Base-by-base conservation (phyloP, 2,329 filamentous ascomycete species). In the Aspergillus vadensis region DNA sequence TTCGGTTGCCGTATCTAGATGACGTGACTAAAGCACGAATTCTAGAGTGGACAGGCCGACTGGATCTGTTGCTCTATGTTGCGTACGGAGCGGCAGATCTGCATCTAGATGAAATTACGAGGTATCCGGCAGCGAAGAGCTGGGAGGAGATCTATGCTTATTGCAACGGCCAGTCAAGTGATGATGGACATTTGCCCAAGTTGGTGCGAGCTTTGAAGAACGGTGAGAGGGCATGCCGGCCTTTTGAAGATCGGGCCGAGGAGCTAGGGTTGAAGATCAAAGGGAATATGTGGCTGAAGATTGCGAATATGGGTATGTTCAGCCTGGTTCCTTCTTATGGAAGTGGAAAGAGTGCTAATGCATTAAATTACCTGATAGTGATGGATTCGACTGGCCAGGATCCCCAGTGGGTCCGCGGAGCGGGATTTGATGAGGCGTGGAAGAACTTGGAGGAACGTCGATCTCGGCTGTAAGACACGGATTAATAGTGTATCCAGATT, bases 141-240 rank as follows among this genome's bases (percentile, higher is more conserved):
- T 82, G 80, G 83, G 75, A 75, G 44, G 75, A 69, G 19, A 70
- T 83, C 48, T 79, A 82, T 62, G 70, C 75, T 62, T 79, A 72
- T 55, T 83, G 76, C 53, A 82, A 82, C 57, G 66, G 68, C 38
- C 71, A 80, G 21, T 70, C 82, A 0, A 27, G 44, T 2, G 93
- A 97, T 66, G 92, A 97, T 74, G 92, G 93, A 0, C 94, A 98
- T 76, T 82, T 86, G 9, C 82, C 88, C 57, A 97, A 97, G 75
- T 77, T 96, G 5, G 81, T 88, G 7, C 81, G 92, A 32, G 88
- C 91, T 1, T 74, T 95, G 17, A 83, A 84, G 4, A 76, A 92
- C 67, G 91, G 86, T 1, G 81, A 88, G 75, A 77, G 75, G 76
- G 85, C 73, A 1, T 80, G 76, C 52, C 66, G 69, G 43, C 63